phyloP scores from a whole-genome alignment of 371 early-diverging fungal species.

The Blakeslea trispora region DNA sequence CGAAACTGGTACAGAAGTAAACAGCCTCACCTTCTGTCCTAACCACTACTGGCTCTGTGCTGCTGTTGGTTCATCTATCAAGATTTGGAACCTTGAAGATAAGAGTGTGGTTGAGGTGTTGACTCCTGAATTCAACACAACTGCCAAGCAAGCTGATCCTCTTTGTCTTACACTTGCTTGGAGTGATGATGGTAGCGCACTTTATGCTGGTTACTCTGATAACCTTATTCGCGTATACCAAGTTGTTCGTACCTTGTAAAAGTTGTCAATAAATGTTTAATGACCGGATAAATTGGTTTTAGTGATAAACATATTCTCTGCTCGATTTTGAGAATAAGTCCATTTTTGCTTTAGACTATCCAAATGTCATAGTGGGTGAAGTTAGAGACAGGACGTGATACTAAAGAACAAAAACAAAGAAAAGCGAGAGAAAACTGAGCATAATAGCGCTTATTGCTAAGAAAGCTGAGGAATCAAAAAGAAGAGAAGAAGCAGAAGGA shows the following conservation, averaged over 20 bases:
- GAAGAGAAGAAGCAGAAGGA: too few relatives aligned
- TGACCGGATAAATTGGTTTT: too few relatives aligned
- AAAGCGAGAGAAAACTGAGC: too few relatives aligned
- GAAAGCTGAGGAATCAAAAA: too few relatives aligned
- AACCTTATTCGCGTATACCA: constrained; percentile 90
- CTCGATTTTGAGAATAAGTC: too few relatives aligned
- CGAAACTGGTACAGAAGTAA: constrained; percentile 90
- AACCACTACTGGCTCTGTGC: constrained; percentile 99
- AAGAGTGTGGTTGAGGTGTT: constrained; percentile 93
- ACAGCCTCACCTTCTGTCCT: constrained; percentile 96
- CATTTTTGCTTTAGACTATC: too few relatives aligned
- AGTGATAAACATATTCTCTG: too few relatives aligned
- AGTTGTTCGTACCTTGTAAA: constrained; percentile 61
- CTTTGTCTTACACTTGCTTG: constrained; percentile 92
- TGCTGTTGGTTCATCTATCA: constrained; percentile 92
- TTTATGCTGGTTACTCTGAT: constrained; percentile 97
- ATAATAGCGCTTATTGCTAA: too few relatives aligned
- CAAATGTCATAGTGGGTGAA: too few relatives aligned
- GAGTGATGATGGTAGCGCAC: constrained; percentile 94
- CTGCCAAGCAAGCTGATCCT: constrained; percentile 72
- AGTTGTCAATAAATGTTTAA: too few relatives aligned
- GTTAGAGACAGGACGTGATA: too few relatives aligned
- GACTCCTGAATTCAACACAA: constrained; percentile 78
- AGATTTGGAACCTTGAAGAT: constrained; percentile 98
- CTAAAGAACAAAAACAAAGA: too few relatives aligned